Evolutionary conservation across 176 grass and related monocot genomes (phyloP).

Genomic region (barley (Hordeum vulgare)): DNA sequence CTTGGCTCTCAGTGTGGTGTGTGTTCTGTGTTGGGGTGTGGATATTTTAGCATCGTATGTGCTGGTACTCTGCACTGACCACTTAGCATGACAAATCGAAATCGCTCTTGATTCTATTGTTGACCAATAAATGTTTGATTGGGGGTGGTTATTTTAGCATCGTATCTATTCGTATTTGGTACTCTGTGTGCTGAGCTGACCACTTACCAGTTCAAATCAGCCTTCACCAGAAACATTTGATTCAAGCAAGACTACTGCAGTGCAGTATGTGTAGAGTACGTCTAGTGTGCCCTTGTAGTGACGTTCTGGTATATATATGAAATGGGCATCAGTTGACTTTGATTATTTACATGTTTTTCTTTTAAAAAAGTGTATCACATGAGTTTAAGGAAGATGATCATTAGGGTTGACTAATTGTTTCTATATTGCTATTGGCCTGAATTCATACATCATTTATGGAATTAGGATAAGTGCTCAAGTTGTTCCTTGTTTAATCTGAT

Average conservation of each 20-base stretch:
- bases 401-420: slow-evolving; percentile 1
- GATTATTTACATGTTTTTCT: not conserved
- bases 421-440: not conserved
- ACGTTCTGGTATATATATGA: not conserved
- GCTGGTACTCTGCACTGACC: not conserved
- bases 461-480: not conserved
- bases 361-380: not conserved
- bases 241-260: not conserved
- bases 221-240: not conserved
- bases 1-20: not conserved
- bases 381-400: not conserved
- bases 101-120: not conserved
- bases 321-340: not conserved
- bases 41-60: not conserved
- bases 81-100: not conserved
- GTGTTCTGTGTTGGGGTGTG: not conserved
- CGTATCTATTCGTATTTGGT: not conserved
- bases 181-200: no score
- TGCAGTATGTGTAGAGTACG: not conserved
- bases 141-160: not conserved
- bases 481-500: slow-evolving; percentile 3
- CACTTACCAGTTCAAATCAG: not conserved
- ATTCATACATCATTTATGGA: not conserved
- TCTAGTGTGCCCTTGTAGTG: not conserved
- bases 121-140: not conserved